Conservation (phyloP, 768 basidiomycete species). For the Amanita subjunquillea region DNA sequence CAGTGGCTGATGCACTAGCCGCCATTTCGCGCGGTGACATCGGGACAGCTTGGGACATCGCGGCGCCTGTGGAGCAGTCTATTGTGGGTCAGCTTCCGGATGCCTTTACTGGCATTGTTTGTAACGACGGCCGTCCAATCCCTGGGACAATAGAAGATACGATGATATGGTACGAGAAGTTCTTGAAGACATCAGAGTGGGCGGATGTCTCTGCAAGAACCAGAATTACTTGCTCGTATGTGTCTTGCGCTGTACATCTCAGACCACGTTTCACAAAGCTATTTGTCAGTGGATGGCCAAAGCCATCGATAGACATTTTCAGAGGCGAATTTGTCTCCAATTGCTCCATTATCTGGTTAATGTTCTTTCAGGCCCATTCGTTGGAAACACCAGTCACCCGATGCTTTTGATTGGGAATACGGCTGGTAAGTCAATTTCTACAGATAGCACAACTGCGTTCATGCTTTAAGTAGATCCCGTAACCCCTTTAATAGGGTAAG, state of each 20-base stretch:
- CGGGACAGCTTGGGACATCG: neutral
- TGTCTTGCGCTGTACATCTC: slow-evolving; percentile 8
- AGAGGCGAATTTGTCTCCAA: neutral
- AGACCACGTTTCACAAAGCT: too few relatives aligned
- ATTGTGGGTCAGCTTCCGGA: neutral
- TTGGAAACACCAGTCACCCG: slow-evolving; percentile 9
- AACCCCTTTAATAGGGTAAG: slow-evolving; percentile 11
- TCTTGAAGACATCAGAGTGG: slow-evolving; percentile 18
- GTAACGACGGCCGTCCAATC: slow-evolving; percentile 25
- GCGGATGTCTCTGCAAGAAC: slow-evolving; percentile 20
- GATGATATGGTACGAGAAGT: slow-evolving; percentile 16
- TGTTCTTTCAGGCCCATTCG: slow-evolving; percentile 3
- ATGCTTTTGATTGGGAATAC: slow-evolving; percentile 10
- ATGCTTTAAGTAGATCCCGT: slow-evolving; percentile 9
- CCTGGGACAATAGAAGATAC: slow-evolving; percentile 17
- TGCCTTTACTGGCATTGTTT: slow-evolving; percentile 14
- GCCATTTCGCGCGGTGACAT: neutral
- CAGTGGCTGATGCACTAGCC: neutral
- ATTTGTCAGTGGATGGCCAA: neutral
- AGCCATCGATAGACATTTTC: neutral
- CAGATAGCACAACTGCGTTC: neutral
- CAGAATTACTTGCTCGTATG: slow-evolving; percentile 23
- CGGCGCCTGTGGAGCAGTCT: neutral
- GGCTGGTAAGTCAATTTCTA: slow-evolving; percentile 3
- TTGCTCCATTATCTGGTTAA: neutral